These are phyloP conservation scores for Aspergillus floridensis DNA, from an alignment of 2,329 filamentous ascomycete species.

Conservation along the genomic window DNA sequence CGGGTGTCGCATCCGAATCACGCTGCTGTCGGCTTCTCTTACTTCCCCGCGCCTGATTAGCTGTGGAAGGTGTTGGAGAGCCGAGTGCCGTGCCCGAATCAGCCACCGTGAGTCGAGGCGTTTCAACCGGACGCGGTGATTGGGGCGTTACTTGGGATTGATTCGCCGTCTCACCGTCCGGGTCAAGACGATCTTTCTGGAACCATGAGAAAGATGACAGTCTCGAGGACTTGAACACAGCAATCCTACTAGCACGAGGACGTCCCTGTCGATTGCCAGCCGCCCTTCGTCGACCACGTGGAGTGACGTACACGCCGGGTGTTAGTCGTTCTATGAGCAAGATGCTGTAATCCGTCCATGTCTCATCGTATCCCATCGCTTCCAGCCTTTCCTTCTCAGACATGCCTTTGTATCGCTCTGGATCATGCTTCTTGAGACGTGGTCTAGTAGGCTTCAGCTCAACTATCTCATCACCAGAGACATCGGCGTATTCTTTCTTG, in stretches of 20 bases:
- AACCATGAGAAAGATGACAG: conserved; percentile 40
- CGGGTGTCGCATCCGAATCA: conserved; percentile 4
- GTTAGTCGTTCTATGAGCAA: conserved; percentile 36
- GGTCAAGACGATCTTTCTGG: conserved; percentile 9
- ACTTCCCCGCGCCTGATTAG: background rate
- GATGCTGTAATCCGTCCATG: conserved; percentile 42
- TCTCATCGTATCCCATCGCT: conserved; percentile 40
- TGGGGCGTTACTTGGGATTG: background rate
- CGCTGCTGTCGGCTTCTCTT: conserved; percentile 14
- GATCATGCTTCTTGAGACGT: conserved; percentile 15
- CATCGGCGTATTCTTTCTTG: conserved; percentile 14
- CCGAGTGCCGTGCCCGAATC: background rate
- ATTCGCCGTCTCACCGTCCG: background rate
- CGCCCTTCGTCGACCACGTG: conserved; percentile 38
- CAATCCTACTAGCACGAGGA: conserved; percentile 39
- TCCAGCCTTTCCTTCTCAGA: conserved; percentile 40
- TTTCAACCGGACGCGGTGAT: background rate
- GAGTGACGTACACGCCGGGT: conserved; percentile 43
- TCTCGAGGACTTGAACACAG: conserved; percentile 38
- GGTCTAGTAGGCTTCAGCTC: conserved; percentile 6
- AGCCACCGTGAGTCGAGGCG: background rate
- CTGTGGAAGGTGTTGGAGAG: background rate
- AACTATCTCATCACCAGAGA: conserved; percentile 11
- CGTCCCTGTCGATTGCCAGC: conserved; percentile 39
- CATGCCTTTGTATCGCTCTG: conserved; percentile 27